These are phyloP conservation scores for Xylariomycetidae sp. DNA, from an alignment of 2,329 filamentous ascomycete genomes.

Conservation along the genomic window DNA sequence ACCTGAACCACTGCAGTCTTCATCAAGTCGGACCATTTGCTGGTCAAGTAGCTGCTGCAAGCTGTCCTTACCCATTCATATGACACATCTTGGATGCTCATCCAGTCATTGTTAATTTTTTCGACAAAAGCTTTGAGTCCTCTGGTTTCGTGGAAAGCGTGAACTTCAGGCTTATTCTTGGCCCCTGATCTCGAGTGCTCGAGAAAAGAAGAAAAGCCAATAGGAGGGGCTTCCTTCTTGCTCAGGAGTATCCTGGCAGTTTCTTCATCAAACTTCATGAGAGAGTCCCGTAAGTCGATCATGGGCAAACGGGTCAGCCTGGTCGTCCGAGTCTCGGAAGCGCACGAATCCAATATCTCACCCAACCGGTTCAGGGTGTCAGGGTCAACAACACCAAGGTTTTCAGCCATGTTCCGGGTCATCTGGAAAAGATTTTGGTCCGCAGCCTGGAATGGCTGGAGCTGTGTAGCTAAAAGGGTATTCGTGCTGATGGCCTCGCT, in stretches of 20 bases:
- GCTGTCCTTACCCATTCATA: slow-evolving; percentile 52
- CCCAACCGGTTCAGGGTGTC: slow-evolving; percentile 37
- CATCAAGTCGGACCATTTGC: slow-evolving; percentile 52
- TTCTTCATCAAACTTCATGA: slow-evolving; percentile 49
- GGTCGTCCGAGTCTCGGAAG: slow-evolving; percentile 42
- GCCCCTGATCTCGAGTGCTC: slow-evolving; percentile 55
- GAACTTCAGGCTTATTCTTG: slow-evolving; percentile 40
- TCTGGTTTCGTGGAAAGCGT: slow-evolving; percentile 45
- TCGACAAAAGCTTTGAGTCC: slow-evolving; percentile 48
- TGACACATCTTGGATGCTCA: slow-evolving; percentile 50
- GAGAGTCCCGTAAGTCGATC: slow-evolving; percentile 41
- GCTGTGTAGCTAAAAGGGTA: slow-evolving; percentile 45
- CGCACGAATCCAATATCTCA: slow-evolving; percentile 47
- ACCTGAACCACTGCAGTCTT: slow-evolving; percentile 53
- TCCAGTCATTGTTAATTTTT: slow-evolving; percentile 42
- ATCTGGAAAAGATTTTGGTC: slow-evolving; percentile 51
- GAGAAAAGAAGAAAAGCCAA: slow-evolving; percentile 55
- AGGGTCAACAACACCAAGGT: slow-evolving; percentile 47
- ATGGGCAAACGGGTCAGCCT: slow-evolving; percentile 42
- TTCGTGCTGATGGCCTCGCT: slow-evolving; percentile 49
- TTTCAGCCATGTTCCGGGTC: slow-evolving; percentile 49
- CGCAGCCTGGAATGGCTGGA: slow-evolving; percentile 51
- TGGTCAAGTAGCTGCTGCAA: slow-evolving; percentile 44
- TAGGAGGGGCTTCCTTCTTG: slow-evolving; percentile 45
- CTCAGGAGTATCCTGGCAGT: slow-evolving; percentile 45